Evolutionary conservation across 306 rosid species (phyloP), one percentile per base, ranked within the genome.

Genomic region (Aeschynomene evenia): DNA sequence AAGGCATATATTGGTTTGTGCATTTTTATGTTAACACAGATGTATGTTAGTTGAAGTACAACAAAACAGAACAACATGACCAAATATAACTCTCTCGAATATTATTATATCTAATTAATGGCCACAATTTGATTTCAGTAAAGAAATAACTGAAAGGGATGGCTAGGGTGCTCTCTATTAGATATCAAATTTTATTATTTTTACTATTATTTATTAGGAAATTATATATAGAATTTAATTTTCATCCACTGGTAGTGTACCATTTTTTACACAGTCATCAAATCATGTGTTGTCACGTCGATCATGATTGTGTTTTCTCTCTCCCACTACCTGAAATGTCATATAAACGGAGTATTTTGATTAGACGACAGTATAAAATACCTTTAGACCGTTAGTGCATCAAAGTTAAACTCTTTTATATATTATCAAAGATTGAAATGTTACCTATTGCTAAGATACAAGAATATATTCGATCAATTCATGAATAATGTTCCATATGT

Each of bases 391-490:
- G n/a, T n/a, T n/a, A n/a, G n/a, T n/a, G n/a, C n/a, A n/a, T n/a
- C n/a, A n/a, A n/a, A n/a, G n/a, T n/a, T n/a, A n/a, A n/a, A n/a
- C n/a, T n/a, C n/a, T n/a, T n/a, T n/a, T n/a, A n/a, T n/a, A n/a
- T n/a, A n/a, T n/a, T n/a, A n/a, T 21, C 2, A 51, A 49, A 29
- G 37, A 67, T 31, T 42, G 42, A 48, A 33, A 63, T 58, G 8
- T 26, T 52, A 12, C 7, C 21, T 63, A 68, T 6, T 63, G 58
- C 15, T 58, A 42, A 50, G 7, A 42, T 40, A 70, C 50, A 49
- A 43, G 85, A 77, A 82, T 82, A 78, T 74, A 82, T 82, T 66
- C 72, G 51, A 48, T 58, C 59, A 42, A 61, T 51, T 6, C 10
- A 33, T 33, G 12, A 0, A 66, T 11, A 0, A 66, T 11, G 70